Conservation (phyloP, 1,284 basidiomycete species). For the Cerrena zonata region DNA sequence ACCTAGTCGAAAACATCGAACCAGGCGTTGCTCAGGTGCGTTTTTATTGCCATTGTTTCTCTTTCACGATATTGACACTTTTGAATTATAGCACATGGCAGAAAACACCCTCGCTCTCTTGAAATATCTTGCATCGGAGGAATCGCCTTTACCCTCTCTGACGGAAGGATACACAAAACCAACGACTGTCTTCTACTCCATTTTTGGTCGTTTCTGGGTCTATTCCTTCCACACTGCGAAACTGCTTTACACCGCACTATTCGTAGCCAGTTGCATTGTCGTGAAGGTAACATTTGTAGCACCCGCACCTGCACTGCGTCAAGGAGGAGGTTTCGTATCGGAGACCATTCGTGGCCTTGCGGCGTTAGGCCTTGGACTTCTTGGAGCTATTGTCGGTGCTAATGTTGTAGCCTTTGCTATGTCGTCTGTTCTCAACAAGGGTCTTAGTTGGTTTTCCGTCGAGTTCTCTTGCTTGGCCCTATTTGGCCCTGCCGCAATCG, state of each 20-base stretch:
- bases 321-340: slow-evolving; percentile 32
- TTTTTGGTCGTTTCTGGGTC: slow-evolving; percentile 65
- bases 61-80: background rate
- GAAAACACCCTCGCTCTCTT: slow-evolving; percentile 85
- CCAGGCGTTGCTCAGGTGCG: slow-evolving; percentile 67
- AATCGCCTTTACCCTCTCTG: slow-evolving; percentile 60
- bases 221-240: slow-evolving; percentile 73
- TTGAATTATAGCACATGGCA: slow-evolving; percentile 71
- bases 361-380: slow-evolving; percentile 43
- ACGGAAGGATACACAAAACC: slow-evolving; percentile 52
- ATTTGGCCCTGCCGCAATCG: slow-evolving; percentile 73
- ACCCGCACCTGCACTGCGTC: slow-evolving; percentile 32
- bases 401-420: slow-evolving; percentile 76
- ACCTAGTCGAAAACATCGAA: slow-evolving; percentile 77
- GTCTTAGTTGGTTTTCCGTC: slow-evolving; percentile 75
- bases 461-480: slow-evolving; percentile 69
- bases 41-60: background rate
- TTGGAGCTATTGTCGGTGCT: slow-evolving; percentile 57
- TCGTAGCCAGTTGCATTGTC: slow-evolving; percentile 43
- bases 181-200: slow-evolving; percentile 72
- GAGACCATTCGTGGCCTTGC: slow-evolving; percentile 38
- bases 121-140: slow-evolving; percentile 66
- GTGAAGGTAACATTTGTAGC: slow-evolving; percentile 32
- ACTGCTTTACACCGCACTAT: slow-evolving; percentile 58
- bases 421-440: slow-evolving; percentile 56